Evolutionary conservation across 2,329 filamentous ascomycete species (phyloP).

Genomic region (Phialocephala sp.): DNA sequence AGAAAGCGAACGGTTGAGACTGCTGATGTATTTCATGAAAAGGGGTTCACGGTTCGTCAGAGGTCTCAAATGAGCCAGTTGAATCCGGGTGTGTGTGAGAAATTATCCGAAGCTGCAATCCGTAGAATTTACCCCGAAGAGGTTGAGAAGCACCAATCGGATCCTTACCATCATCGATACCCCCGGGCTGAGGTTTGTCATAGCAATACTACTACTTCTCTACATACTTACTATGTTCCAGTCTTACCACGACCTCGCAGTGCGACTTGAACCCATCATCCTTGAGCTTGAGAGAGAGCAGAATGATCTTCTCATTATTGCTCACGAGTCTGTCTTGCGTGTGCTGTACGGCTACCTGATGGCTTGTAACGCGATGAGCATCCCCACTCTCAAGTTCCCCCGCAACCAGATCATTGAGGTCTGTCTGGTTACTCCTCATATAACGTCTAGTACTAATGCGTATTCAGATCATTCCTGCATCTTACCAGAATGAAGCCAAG

Average conservation of each 20-base stretch:
- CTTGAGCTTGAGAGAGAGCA: constrained; percentile 96
- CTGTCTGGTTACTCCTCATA: constrained; percentile 32
- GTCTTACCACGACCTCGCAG: constrained; percentile 98
- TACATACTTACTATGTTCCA: constrained; percentile 46
- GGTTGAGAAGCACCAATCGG: constrained; percentile 87
- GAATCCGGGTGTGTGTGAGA: constrained; percentile 95
- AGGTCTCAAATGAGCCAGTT: constrained; percentile 96
- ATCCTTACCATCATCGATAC: constrained; percentile 97
- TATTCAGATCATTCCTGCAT: constrained; percentile 82
- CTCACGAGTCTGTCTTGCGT: constrained; percentile 95
- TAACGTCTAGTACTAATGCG: constrained; percentile 6
- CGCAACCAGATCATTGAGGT: constrained; percentile 96
- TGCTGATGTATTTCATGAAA: constrained; percentile 76
- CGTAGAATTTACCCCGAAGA: constrained; percentile 86
- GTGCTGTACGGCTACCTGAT: constrained; percentile 98
- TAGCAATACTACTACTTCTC: neutral
- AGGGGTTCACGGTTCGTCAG: constrained; percentile 86
- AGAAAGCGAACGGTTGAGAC: constrained; percentile 90
- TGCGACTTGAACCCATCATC: constrained; percentile 96
- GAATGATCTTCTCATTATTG: constrained; percentile 97
- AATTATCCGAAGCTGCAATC: constrained; percentile 84
- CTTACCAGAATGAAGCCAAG: constrained; percentile 95
- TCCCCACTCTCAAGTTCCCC: constrained; percentile 90
- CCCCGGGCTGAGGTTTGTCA: constrained; percentile 82
- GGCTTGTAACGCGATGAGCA: constrained; percentile 96